Evolutionary conservation across 2,329 filamentous ascomycete genomes (phyloP), one percentile per base, ranked within the genome.

Genomic region (Colletotrichum horii): DNA sequence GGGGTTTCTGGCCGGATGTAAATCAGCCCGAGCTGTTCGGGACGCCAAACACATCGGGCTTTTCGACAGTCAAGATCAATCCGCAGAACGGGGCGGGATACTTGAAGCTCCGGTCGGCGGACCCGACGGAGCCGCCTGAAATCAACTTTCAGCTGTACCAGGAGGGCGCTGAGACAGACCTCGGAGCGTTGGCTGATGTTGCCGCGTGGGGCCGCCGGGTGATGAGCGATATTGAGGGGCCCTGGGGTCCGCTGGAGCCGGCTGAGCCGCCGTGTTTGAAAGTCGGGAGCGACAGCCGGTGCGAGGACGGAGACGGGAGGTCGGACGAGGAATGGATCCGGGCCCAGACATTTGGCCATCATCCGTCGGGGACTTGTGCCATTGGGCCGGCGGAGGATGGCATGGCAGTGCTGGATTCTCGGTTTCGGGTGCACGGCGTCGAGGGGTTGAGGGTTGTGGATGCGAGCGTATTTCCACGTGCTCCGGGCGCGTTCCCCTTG

Each of bases 111-210:
- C 87, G 85, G 24, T 93, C 91, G 0, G 85, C 89, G 0, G 88
- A 94, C 79, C 92, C 93, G 0, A 88, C 88, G 3, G 93, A 94
- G 68, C 88, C 89, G n/a, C 93, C 93, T 0, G 83, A 89, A 38
- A 93, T 93, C 80, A 87, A 89, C 80, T 92, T 92, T 84, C 89
- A 90, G 78, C 90, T 88, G 79, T 92, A 87, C 85, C 84, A 84
- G 15, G 81, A 87, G 28, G 87, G 89, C 2, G 85, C 87, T 11
- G 87, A 87, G 22, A 84, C 88, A 80, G 84, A 88, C 62, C 80
- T 88, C 2, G 79, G 82, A 70, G 85, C 84, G 11, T 22, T 60
- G 34, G 19, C 28, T 67, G 82, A 84, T 61, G 80, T 78, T n/a
- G 79, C 83, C 6, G 80, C 81, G 12, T 83, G 82, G 78, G 32